Base-by-base conservation (phyloP, 495 filamentous ascomycete genomes). In the Gamarada debralockiae region DNA sequence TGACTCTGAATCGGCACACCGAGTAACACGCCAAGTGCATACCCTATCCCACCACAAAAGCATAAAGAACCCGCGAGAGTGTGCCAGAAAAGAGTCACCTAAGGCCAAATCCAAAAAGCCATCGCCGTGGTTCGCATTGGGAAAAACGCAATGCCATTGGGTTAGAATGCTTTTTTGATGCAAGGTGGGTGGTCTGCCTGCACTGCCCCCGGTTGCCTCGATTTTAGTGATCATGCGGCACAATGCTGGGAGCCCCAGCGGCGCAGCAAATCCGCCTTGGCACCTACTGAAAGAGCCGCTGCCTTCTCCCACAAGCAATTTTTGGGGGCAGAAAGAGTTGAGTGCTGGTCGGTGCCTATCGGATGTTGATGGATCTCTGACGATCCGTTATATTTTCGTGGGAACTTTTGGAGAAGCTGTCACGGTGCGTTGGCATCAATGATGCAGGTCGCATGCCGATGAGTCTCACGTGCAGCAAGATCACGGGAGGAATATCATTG, bases 191-290 rank as follows among this genome's bases (percentile, higher is more conserved):
- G n/a, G n/a, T n/a, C n/a, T n/a, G n/a, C n/a, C 50, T 47, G 44
- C 52, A 55, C 52, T 49, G 52, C 52, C n/a, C n/a, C 52, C 43
- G 45, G 52, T 27, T 49, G 52, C 52, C 52, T 49, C 27, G 20
- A 14, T 18, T 18, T 55, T 15, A 14, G 17, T 25, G 42, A 50
- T 31, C 41, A 24, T 41, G 36, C 27, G 45, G 45, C 15, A 21
- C n/a, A n/a, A n/a, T 40, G 33, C 14, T 14, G 36, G 6, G 13
- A 18, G 13, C 14, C 52, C n/a, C 25, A 38, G 37, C 38, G 38
- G 47, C 53, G 36, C 46, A 45, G 38, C 29, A 29, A 39, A 37
- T 51, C 47, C 29, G 53, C 53, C 53, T 29, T 29, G 27, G 27
- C 5, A 10, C 27, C 27, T 29, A 50, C 33, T 23, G 31, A 22